Conservation (phyloP, 257 asterid genomes). For the Solanum chiquidenum region DNA sequence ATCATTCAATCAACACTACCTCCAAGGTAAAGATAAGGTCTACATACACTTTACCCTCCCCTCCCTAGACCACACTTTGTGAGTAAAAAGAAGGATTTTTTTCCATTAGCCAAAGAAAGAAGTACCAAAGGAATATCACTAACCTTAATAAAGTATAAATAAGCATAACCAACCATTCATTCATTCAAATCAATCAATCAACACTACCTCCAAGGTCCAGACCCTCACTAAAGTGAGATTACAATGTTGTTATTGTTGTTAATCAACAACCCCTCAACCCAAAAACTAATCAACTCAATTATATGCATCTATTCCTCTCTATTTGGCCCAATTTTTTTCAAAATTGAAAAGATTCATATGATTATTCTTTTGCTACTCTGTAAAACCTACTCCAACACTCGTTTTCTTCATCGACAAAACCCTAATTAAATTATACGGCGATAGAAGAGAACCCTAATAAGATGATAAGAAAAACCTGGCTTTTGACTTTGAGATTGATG, state of each 20-base stretch:
- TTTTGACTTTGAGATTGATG: conserved; percentile 8
- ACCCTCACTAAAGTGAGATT: background rate
- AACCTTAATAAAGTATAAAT: background rate
- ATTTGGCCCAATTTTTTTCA: background rate
- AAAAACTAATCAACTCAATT: background rate
- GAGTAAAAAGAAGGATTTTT: background rate
- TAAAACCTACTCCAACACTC: background rate
- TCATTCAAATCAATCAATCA: background rate
- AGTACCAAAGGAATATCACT: background rate
- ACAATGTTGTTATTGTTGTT: background rate
- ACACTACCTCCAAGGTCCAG: background rate
- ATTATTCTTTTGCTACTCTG: background rate
- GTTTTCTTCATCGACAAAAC: background rate
- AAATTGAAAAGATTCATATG: background rate
- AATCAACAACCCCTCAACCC: background rate
- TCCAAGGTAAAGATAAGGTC: background rate
- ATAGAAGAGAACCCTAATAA: background rate
- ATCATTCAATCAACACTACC: background rate
- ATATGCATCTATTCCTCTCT: background rate
- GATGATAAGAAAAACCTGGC: background rate
- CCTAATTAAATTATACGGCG: background rate
- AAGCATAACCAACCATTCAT: background rate
- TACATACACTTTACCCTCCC: background rate
- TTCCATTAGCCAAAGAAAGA: background rate
- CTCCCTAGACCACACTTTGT: background rate